phyloP scores from a whole-genome alignment of 2,329 filamentous ascomycete genomes.

The Whalleya microplaca region DNA sequence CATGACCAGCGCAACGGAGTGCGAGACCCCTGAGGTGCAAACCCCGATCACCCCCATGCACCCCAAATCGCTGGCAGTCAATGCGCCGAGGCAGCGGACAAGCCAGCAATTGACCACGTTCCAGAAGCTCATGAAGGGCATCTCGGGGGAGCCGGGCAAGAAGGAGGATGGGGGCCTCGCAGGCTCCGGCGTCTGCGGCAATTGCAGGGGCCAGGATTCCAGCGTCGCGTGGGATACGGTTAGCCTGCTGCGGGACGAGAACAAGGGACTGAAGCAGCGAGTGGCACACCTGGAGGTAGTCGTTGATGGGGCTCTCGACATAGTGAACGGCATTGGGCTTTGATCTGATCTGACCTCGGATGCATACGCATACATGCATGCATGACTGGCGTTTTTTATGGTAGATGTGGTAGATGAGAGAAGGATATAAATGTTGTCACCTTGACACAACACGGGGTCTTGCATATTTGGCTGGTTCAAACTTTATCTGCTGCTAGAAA shows the following conservation, averaged over 20 bases:
- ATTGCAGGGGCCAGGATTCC: slow-evolving; percentile 61
- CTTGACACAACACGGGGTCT: slow-evolving; percentile 2
- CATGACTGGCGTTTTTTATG: neutral
- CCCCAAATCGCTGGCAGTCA: slow-evolving; percentile 11
- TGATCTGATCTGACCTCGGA: slow-evolving; percentile 29
- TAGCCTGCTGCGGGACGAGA: slow-evolving; percentile 64
- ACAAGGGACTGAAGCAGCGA: slow-evolving; percentile 61
- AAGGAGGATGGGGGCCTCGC: slow-evolving; percentile 25
- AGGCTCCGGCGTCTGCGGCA: slow-evolving; percentile 47
- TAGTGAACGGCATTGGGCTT: slow-evolving; percentile 59
- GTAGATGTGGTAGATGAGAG: neutral
- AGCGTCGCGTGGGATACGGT: slow-evolving; percentile 69
- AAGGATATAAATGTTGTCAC: slow-evolving; percentile 1
- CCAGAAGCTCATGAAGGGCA: slow-evolving; percentile 52
- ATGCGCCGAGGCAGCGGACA: slow-evolving; percentile 30
- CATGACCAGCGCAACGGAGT: slow-evolving; percentile 36
- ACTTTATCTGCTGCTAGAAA: neutral
- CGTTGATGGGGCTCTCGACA: slow-evolving; percentile 64
- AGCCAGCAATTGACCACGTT: slow-evolving; percentile 48
- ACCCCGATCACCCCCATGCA: slow-evolving; percentile 17
- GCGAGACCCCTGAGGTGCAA: slow-evolving; percentile 18
- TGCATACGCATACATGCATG: neutral
- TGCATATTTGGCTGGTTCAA: slow-evolving; percentile 8
- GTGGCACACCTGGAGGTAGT: slow-evolving; percentile 62
- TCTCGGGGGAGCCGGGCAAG: slow-evolving; percentile 43